phyloP scores from a whole-genome alignment of 1,284 basidiomycete species.

The Wallemia ichthyophaga region DNA sequence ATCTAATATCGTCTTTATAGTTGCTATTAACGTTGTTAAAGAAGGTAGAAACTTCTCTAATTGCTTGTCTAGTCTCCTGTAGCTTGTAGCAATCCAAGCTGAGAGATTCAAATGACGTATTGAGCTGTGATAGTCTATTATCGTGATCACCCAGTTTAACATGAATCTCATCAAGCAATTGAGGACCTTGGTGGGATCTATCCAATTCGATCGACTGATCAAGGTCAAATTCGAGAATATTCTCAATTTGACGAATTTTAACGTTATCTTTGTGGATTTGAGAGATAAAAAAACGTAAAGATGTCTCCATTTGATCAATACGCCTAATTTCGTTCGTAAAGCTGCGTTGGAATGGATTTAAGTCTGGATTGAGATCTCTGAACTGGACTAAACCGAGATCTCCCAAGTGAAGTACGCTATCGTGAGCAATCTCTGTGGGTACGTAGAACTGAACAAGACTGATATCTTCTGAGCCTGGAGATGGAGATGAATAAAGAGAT shows the following conservation, averaged over 20 bases:
- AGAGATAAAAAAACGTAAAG: conserved; percentile 59
- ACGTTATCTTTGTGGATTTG: conserved; percentile 63
- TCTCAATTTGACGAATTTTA: conserved; percentile 24
- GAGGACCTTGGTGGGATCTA: conserved; percentile 67
- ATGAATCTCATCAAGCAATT: conserved; percentile 78
- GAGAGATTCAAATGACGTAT: conserved; percentile 65
- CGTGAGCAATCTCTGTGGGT: conserved; percentile 87
- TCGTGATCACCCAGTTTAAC: conserved; percentile 68
- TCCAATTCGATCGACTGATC: conserved; percentile 30
- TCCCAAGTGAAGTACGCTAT: conserved; percentile 77
- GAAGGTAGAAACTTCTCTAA: conserved; percentile 85
- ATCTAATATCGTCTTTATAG: conserved; percentile 45
- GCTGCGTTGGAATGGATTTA: conserved; percentile 94
- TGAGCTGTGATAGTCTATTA: conserved; percentile 62
- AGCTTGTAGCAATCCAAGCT: conserved; percentile 65
- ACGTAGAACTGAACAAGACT: conserved; percentile 94
- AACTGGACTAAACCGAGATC: conserved; percentile 90
- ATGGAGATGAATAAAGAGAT: background rate
- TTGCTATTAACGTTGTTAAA: conserved; percentile 54
- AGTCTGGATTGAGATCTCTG: conserved; percentile 87
- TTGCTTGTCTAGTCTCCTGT: conserved; percentile 69
- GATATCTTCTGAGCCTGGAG: conserved; percentile 70
- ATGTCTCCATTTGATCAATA: conserved; percentile 81
- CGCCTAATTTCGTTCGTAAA: conserved; percentile 86
- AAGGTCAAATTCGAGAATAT: conserved; percentile 5